These are phyloP conservation scores for Daedaleopsis sinensis DNA, from an alignment of 768 basidiomycete genomes.

Conservation along the genomic window DNA sequence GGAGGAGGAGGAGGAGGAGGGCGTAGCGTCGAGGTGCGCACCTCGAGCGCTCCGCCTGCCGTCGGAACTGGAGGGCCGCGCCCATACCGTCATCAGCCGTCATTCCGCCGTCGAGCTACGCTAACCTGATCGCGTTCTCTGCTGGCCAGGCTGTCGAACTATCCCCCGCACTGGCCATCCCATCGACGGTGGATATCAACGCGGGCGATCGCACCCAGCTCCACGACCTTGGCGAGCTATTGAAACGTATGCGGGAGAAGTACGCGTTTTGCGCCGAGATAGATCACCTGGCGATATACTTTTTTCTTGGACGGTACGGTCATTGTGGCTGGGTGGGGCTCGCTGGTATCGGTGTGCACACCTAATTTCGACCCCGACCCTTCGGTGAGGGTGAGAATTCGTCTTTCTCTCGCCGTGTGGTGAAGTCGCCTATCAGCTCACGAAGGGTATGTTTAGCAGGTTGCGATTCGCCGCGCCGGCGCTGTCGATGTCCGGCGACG, in stretches of 20 bases:
- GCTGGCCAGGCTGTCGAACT: conserved; percentile 20
- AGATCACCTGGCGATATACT: conserved; percentile 35
- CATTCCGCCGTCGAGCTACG: neutral
- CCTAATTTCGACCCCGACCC: conserved; percentile 25
- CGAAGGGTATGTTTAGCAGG: no score
- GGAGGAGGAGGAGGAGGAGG: no score
- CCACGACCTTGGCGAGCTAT: neutral
- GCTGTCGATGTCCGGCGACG: no score
- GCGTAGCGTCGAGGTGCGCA: no score
- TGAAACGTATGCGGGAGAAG: conserved; percentile 11
- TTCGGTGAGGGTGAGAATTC: no score
- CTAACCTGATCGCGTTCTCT: conserved; percentile 17
- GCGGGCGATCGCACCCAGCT: neutral
- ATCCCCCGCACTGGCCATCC: conserved; percentile 15
- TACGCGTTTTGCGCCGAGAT: conserved; percentile 18
- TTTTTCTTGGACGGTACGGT: conserved; percentile 40
- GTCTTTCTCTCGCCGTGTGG: no score
- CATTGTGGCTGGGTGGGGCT: conserved; percentile 39
- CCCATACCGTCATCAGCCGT: neutral
- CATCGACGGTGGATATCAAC: conserved; percentile 18
- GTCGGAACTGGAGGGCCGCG: no score
- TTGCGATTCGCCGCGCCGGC: no score
- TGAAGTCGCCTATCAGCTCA: no score
- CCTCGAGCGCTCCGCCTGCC: no score
- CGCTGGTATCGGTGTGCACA: conserved; percentile 41